A percentile compares a stretch with the other conserved stretches of the same genome.
phyloP scores from a whole-genome alignment of 78 protist genomes.

The Cavenderia fasciculata region DNA sequence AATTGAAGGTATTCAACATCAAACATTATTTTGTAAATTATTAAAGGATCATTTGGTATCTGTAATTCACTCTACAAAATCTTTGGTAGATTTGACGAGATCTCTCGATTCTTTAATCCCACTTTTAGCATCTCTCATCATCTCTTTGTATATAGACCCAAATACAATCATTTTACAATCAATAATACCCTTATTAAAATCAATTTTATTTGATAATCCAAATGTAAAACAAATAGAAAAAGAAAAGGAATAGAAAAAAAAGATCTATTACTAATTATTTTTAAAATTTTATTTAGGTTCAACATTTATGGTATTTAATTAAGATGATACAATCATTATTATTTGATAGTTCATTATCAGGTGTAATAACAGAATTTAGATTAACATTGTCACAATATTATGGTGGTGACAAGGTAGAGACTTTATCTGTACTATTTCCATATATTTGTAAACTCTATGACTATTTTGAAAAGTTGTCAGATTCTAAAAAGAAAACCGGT shows the following conservation, averaged over 20 bases:
- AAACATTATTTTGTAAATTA: background rate
- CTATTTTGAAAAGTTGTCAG: background rate
- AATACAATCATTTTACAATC: background rate
- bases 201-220: too few species aligned
- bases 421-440: conserved; percentile 29
- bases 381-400: too few species aligned
- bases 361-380: background rate
- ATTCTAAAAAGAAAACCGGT: background rate
- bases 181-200: conserved; percentile 14
- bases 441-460: conserved; percentile 40
- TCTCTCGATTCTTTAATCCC: background rate
- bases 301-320: conserved; percentile 22
- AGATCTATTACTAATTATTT: too few species aligned
- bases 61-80: background rate
- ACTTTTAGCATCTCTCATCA: background rate
- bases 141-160: conserved; percentile 19
- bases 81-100: background rate
- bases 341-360: background rate
- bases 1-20: background rate
- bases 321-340: conserved; percentile 6
- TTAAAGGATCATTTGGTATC: background rate
- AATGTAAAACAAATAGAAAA: too few species aligned
- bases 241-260: too few species aligned
- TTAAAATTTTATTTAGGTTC: too few species aligned
- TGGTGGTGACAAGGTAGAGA: background rate